phyloP scores from a whole-genome alignment of 768 basidiomycete genomes.

The Tylopilus balloui region DNA sequence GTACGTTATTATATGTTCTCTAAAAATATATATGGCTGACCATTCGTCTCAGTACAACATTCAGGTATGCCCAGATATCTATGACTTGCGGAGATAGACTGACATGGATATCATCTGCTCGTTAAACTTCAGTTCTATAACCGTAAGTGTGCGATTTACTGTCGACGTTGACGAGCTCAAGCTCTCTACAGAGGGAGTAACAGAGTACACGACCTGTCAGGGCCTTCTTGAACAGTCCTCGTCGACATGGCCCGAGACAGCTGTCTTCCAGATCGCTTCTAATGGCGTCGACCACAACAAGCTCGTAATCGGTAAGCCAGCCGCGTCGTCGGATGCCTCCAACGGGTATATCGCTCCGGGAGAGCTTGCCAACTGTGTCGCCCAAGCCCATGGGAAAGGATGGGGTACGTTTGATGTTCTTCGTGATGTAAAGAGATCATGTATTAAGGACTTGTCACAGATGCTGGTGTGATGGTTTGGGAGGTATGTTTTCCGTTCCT shows the following conservation, averaged over 20 bases:
- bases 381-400: constrained; percentile 53
- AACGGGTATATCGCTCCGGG: constrained; percentile 54
- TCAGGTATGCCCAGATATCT: constrained; percentile 24
- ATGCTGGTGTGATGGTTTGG: constrained; percentile 38
- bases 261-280: constrained; percentile 46
- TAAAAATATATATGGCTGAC: neutral
- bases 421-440: no score
- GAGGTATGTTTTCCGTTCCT: constrained; percentile 23
- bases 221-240: constrained; percentile 55
- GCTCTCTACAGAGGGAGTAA: constrained; percentile 38
- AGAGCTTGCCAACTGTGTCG: constrained; percentile 53
- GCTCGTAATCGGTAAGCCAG: constrained; percentile 53
- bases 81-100: neutral
- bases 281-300: constrained; percentile 43
- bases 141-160: constrained; percentile 11
- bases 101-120: neutral
- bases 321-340: constrained; percentile 24
- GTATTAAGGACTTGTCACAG: constrained; percentile 22
- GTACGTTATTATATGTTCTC: no score
- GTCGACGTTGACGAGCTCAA: constrained; percentile 26
- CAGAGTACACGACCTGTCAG: constrained; percentile 59
- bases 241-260: constrained; percentile 52
- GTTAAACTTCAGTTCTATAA: constrained; percentile 18
- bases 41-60: constrained; percentile 35
- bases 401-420: constrained; percentile 50